These are phyloP conservation scores for Apiotrichum porosum DNA, from an alignment of 1,284 basidiomycete species.

Conservation along the genomic window DNA sequence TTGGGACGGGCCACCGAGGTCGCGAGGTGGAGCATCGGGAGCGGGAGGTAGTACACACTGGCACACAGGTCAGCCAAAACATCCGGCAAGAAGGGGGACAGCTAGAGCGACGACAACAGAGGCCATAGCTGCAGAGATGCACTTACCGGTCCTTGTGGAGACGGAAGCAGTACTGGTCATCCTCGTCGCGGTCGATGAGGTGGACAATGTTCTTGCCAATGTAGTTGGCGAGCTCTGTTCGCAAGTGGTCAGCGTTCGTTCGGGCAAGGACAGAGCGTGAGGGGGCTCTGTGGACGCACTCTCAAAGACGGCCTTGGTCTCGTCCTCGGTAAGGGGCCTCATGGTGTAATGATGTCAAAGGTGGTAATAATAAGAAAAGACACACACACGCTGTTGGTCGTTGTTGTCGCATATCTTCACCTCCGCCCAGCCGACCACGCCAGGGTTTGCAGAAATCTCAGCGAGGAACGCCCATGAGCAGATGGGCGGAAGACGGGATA, in stretches of 20 bases:
- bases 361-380: background rate
- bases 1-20: constrained; percentile 90
- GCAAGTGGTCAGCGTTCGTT: no score
- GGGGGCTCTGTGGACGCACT: constrained; percentile 31
- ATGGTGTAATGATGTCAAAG: constrained; percentile 23
- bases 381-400: no score
- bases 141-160: constrained; percentile 71
- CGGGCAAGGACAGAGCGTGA: background rate
- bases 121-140: background rate
- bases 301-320: constrained; percentile 51
- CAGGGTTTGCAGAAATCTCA: background rate
- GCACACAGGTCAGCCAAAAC: no score
- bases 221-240: constrained; percentile 49
- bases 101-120: background rate
- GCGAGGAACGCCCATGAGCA: no score
- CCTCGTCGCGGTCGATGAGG: constrained; percentile 50
- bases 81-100: no score
- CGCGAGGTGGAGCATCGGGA: constrained; percentile 85
- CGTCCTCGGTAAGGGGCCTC: constrained; percentile 51
- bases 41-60: constrained; percentile 85
- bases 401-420: background rate
- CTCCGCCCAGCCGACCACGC: background rate
- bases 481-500: no score
- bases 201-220: constrained; percentile 52
- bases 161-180: constrained; percentile 70